Evolutionary conservation across 345 rosid species (phyloP), one percentile per base, ranked within the genome.

Genomic region (Diplotaxis tenuifolia): DNA sequence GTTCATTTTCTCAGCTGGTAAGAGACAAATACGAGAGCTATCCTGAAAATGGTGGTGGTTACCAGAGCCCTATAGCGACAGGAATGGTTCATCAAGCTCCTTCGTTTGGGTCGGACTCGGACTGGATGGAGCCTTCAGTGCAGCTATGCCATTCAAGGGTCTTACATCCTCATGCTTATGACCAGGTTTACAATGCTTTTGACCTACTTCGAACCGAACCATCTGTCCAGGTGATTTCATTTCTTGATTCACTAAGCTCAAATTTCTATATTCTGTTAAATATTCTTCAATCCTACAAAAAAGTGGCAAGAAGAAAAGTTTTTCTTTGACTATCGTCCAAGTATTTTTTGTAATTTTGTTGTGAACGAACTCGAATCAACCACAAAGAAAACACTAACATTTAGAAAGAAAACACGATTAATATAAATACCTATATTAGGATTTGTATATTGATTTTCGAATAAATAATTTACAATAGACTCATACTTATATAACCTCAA

Each of bases 81-180:
- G 77, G 80, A 9, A 72, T 82, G 76, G 68, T 75, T 52, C 76
- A 52, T 52, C 79, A 18, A 61, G 83, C 58, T 82, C 75, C 88
- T 73, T 84, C 87, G 0, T 78, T 57, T 63, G 89, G 85, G 3
- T 79, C 87, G 5, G 93, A 87, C 49, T 62, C 62, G 56, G 96
- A 88, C 68, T 89, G 98, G 95, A 73, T 71, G 77, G 98, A 94
- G 80, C 95, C 96, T 7, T 78, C 89, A 3, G 53, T 74, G 71
- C 82, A 82, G 55, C 80, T 81, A 22, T 77, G 70, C 74, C 79
- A 87, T 75, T 57, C 88, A 50, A 81, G 85, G 79, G 61, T 69
- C 53, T 58, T 84, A 79, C 91, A 78, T 36, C 84, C 86, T 71
- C 77, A 62, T 82, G 90, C 83, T 64, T 28, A 67, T 62, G 84